phyloP scores from a whole-genome alignment of 2,329 filamentous ascomycete species.

The Niveomyces coronatus region DNA sequence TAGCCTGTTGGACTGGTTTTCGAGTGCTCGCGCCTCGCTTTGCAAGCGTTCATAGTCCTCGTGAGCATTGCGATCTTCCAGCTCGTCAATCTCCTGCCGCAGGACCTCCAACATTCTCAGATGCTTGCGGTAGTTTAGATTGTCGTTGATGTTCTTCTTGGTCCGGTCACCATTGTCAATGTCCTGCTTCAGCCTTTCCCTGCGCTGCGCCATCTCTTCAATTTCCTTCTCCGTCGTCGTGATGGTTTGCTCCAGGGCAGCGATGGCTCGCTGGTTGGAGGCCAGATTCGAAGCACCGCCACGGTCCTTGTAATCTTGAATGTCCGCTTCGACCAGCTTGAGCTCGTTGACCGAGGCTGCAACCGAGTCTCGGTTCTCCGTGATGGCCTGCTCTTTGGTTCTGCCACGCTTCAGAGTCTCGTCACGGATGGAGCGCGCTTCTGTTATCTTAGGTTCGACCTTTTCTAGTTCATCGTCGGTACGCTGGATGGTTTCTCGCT shows the following conservation, averaged over 20 bases:
- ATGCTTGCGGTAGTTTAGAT: slow-evolving; percentile 74
- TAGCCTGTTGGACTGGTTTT: slow-evolving; percentile 57
- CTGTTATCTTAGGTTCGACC: slow-evolving; percentile 66
- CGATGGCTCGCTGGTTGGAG: slow-evolving; percentile 58
- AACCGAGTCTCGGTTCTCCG: slow-evolving; percentile 60
- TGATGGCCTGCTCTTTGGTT: slow-evolving; percentile 60
- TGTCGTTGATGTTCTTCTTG: slow-evolving; percentile 81
- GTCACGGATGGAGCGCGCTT: slow-evolving; percentile 66
- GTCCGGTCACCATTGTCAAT: slow-evolving; percentile 71
- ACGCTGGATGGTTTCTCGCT: slow-evolving; percentile 58
- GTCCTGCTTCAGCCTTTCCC: slow-evolving; percentile 69
- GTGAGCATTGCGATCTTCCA: slow-evolving; percentile 71
- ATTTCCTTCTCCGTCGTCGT: slow-evolving; percentile 57
- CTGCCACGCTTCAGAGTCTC: slow-evolving; percentile 64
- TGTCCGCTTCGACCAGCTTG: slow-evolving; percentile 63
- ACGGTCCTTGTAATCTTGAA: slow-evolving; percentile 66
- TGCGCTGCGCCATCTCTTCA: slow-evolving; percentile 52
- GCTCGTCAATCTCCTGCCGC: slow-evolving; percentile 56
- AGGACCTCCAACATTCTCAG: slow-evolving; percentile 58
- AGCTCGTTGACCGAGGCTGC: slow-evolving; percentile 69
- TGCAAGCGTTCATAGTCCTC: slow-evolving; percentile 71
- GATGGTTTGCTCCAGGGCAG: slow-evolving; percentile 56
- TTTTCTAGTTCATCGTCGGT: slow-evolving; percentile 63
- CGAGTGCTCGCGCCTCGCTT: slow-evolving; percentile 55
- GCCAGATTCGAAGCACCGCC: slow-evolving; percentile 65